These are phyloP conservation scores for Penicillium sp. DNA, from an alignment of 2,329 filamentous ascomycete species.

Conservation along the genomic window DNA sequence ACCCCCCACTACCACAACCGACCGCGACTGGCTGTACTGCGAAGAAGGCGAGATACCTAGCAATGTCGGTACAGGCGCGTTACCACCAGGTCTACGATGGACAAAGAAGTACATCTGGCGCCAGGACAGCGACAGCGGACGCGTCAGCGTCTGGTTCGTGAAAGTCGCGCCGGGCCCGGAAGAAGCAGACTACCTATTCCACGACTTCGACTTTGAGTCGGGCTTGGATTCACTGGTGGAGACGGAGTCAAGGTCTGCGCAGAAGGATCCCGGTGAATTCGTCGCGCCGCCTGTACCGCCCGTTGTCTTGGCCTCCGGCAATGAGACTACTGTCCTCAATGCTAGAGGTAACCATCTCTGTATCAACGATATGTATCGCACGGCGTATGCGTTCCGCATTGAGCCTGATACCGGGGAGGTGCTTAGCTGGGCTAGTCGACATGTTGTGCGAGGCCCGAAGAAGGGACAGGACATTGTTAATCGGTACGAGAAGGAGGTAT, in stretches of 20 bases:
- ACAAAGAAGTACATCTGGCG: slow-evolving; percentile 50
- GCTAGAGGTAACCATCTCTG: slow-evolving; percentile 47
- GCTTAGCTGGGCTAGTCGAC: slow-evolving; percentile 45
- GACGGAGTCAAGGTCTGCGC: neutral
- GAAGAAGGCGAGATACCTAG: slow-evolving; percentile 45
- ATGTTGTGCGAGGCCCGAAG: slow-evolving; percentile 48
- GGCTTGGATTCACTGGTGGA: neutral
- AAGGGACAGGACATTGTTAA: slow-evolving; percentile 49
- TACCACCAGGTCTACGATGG: slow-evolving; percentile 31
- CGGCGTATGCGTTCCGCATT: slow-evolving; percentile 45
- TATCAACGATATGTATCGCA: slow-evolving; percentile 49
- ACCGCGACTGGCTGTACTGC: slow-evolving; percentile 41
- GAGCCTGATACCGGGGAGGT: slow-evolving; percentile 32
- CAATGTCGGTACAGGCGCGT: slow-evolving; percentile 23
- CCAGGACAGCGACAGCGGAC: slow-evolving; percentile 23
- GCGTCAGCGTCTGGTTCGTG: slow-evolving; percentile 48
- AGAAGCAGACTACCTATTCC: slow-evolving; percentile 47
- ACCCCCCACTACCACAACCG: slow-evolving; percentile 21
- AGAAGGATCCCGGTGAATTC: slow-evolving; percentile 17
- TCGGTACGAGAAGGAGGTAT: slow-evolving; percentile 29
- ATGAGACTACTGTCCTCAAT: slow-evolving; percentile 32
- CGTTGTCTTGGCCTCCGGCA: neutral
- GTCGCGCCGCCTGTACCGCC: slow-evolving; percentile 30
- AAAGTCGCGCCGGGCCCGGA: slow-evolving; percentile 34
- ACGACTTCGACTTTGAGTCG: slow-evolving; percentile 41